A percentile compares a stretch with the other conserved stretches of the same genome.
Conservation (phyloP, 164 flowering plant species). For the Annona cherimola region DNA sequence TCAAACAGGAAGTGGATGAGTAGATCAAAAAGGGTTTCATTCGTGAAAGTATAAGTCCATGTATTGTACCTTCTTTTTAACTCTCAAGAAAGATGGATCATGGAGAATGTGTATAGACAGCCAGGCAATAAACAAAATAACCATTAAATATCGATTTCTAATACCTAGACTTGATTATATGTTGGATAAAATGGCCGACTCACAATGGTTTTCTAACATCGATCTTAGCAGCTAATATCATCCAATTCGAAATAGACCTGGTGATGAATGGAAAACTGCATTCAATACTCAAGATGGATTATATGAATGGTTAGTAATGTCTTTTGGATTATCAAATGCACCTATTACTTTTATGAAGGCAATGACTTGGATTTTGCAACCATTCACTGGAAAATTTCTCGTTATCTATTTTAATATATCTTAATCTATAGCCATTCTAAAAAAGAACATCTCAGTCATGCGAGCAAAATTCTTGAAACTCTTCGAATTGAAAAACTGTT, state of each 20-base stretch:
- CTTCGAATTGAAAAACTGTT: background rate
- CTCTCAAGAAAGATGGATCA: background rate
- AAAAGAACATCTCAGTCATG: background rate
- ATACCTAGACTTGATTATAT: background rate
- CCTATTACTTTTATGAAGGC: background rate
- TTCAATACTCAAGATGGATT: background rate
- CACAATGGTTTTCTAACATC: background rate
- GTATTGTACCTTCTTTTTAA: background rate
- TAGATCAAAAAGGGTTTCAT: background rate
- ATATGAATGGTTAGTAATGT: constrained; percentile 1
- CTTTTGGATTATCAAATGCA: background rate
- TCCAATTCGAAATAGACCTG: background rate
- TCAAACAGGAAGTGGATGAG: background rate
- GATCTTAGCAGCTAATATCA: background rate
- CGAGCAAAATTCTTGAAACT: too few species aligned
- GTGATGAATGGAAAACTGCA: constrained; percentile 9
- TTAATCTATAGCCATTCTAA: background rate
- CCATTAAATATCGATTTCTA: constrained; percentile 1
- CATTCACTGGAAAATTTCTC: background rate
- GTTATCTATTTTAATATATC: constrained; percentile 1
- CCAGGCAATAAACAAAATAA: constrained; percentile 1
- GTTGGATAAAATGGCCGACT: background rate
- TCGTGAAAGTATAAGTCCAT: background rate
- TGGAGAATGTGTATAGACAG: constrained; percentile 8
- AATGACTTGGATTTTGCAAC: background rate